A percentile compares a stretch with the other conserved stretches of the same genome.
phyloP scores from a whole-genome alignment of 345 rosid species.

The Melaleuca alternifolia region DNA sequence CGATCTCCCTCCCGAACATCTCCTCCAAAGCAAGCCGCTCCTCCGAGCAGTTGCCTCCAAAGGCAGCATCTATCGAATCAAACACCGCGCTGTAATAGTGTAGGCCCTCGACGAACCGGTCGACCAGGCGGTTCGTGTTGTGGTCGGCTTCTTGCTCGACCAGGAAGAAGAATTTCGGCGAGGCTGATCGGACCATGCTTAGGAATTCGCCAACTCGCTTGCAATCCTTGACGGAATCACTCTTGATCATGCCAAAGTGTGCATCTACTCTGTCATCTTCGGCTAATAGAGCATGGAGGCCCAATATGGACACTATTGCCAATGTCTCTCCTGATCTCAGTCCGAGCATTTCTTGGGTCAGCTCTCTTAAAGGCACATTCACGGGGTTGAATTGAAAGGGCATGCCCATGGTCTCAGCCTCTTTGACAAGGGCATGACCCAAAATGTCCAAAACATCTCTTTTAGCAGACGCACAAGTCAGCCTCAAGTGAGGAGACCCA shows the following conservation, averaged over 20 bases:
- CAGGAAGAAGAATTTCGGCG: conserved; percentile 21
- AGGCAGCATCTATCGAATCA: conserved; percentile 26
- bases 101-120: conserved; percentile 32
- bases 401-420: conserved; percentile 22
- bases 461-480: conserved; percentile 17
- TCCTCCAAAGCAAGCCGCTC: conserved; percentile 33
- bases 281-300: conserved; percentile 28
- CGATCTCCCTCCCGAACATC: conserved; percentile 42
- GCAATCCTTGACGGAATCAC: conserved; percentile 13
- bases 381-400: conserved; percentile 39
- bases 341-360: conserved; percentile 18
- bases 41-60: neutral
- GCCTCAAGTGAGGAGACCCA: conserved; percentile 25
- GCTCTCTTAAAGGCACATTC: conserved; percentile 13
- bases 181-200: conserved; percentile 9
- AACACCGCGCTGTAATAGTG: conserved; percentile 44
- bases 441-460: conserved; percentile 16
- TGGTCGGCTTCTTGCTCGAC: conserved; percentile 45
- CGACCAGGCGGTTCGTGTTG: conserved; percentile 18
- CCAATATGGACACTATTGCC: conserved; percentile 31
- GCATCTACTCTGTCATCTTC: conserved; percentile 42
- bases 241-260: conserved; percentile 21
- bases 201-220: conserved; percentile 25
- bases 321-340: conserved; percentile 30
- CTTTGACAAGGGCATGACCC: conserved; percentile 25